phyloP scores from a whole-genome alignment of 345 rosid species.

The Bruguiera gymnorhiza region DNA sequence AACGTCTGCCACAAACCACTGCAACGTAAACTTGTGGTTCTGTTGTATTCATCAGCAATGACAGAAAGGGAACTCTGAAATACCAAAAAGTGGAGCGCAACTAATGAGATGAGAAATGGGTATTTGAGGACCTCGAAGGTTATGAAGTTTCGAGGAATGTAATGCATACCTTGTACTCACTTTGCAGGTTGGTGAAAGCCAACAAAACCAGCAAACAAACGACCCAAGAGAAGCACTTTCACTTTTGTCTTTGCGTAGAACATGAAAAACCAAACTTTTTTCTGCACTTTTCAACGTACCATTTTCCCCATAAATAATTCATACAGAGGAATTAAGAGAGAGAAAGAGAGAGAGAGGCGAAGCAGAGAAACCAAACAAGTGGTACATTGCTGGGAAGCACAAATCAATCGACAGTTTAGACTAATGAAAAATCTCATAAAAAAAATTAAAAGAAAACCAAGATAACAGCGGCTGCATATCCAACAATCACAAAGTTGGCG shows the following conservation, averaged over 20 bases:
- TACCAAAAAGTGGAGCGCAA: neutral
- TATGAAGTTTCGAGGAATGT: constrained; percentile 17
- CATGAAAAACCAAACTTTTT: constrained; percentile 2
- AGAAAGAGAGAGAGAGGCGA: constrained; percentile 6
- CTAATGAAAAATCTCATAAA: neutral
- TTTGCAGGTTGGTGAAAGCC: constrained; percentile 32
- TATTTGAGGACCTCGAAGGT: constrained; percentile 7
- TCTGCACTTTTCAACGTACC: neutral
- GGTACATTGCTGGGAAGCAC: constrained; percentile 14
- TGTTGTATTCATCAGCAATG: constrained; percentile 19
- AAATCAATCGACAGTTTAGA: constrained; percentile 6
- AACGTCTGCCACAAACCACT: neutral
- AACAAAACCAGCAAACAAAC: constrained; percentile 29
- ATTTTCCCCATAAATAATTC: neutral
- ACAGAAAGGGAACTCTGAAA: constrained; percentile 3
- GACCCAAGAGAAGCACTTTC: constrained; percentile 34
- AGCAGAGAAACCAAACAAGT: constrained; percentile 9
- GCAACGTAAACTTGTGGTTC: neutral
- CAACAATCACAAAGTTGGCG: constrained; percentile 30
- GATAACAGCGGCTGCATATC: neutral
- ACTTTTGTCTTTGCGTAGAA: constrained; percentile 31
- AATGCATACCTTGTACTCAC: constrained; percentile 25
- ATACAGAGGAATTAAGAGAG: neutral
- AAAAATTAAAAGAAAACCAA: too few relatives aligned
- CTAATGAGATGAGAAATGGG: neutral